Base-by-base conservation (phyloP, 2,329 filamentous ascomycete genomes). In the Didymella pinodella region DNA sequence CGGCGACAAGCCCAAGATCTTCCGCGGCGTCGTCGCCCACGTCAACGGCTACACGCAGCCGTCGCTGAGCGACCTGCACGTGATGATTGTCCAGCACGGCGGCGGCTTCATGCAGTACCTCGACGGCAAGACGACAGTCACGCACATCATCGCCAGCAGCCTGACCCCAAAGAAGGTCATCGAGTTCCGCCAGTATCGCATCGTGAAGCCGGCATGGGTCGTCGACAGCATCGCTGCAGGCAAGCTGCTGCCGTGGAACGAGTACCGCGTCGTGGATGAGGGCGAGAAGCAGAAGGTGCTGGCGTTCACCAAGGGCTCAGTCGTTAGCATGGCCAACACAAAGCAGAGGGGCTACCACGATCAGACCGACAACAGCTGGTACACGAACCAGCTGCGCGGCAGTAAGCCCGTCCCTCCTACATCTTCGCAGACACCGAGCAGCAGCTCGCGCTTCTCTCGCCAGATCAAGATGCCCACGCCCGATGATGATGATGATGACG, bases 41-140 rank as follows among this genome's bases (percentile, higher is more conserved):
- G 90, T 99, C 25, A 96, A 93, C 68, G 95, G 95, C 48, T 99
- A 98, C 74, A 99, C 95, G 0, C 94, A 98, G 69, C 95, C 95
- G 0, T 92, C 93, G 1, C 82, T 97, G 52, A 93, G 93, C 67
- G 87, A 97, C 82, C 85, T 99, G 18, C 94, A 97, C 79, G 88
- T 83, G 52, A 84, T 97, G 60, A 90, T 99, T 55, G 94, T 99
- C 18, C 87, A 90, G 67, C 88, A 98, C 85, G 95, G 95, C n/a
- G 96, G 93, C 31, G 91, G 90, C 0, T 98, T 97, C 68, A 84
- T 97, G 61, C 95, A 99, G 75, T 98, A 98, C 70, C 82, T 99
- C 11, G 93, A 97, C 76, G 90, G 89, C 36, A 99, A 99, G 80
- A 98, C 94, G 0, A 90, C 90, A 74, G 94, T 93, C 0, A 99